A percentile compares a stretch with the other conserved stretches of the same genome.
Conservation (phyloP, 768 basidiomycete genomes). For the Plicaturopsis crispa region DNA sequence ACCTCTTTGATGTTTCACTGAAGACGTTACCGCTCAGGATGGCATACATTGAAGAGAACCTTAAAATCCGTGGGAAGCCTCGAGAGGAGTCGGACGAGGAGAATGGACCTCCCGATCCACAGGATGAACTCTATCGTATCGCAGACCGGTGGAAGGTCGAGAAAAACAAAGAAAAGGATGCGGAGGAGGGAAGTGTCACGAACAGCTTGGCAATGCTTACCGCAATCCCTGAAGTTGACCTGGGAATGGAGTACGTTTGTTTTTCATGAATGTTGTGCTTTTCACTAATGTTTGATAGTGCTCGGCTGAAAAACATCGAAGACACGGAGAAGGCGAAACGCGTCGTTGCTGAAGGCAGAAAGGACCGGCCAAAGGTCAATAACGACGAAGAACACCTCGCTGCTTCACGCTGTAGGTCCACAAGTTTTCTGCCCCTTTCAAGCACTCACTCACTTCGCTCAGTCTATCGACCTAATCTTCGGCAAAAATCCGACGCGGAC, state of each 20-base stretch:
- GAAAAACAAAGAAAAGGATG: conserved; percentile 34
- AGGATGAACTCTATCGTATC: conserved; percentile 71
- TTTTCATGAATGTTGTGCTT: not conserved
- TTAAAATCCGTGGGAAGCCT: conserved; percentile 62
- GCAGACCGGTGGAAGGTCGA: conserved; percentile 60
- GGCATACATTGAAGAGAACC: conserved; percentile 94
- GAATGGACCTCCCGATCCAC: conserved; percentile 51
- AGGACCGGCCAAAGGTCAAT: conserved; percentile 44
- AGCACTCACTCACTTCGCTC: conserved; percentile 4
- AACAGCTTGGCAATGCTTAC: conserved; percentile 94
- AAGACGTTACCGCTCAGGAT: conserved; percentile 49
- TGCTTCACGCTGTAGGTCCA: conserved; percentile 76
- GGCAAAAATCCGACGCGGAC: conserved; percentile 80
- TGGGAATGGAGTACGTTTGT: conserved; percentile 92
- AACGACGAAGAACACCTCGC: conserved; percentile 80
- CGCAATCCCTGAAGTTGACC: conserved; percentile 95
- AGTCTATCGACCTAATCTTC: conserved; percentile 84
- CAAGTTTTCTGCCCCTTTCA: not conserved
- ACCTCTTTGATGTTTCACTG: not conserved
- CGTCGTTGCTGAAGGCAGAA: conserved; percentile 65
- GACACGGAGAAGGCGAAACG: conserved; percentile 97
- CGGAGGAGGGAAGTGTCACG: conserved; percentile 89
- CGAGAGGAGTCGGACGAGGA: conserved; percentile 39
- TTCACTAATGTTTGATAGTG: conserved; percentile 32
- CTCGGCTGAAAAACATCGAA: conserved; percentile 90